phyloP scores from a whole-genome alignment of 1,139 yeast genomes.

The Kazachstania sp. region DNA sequence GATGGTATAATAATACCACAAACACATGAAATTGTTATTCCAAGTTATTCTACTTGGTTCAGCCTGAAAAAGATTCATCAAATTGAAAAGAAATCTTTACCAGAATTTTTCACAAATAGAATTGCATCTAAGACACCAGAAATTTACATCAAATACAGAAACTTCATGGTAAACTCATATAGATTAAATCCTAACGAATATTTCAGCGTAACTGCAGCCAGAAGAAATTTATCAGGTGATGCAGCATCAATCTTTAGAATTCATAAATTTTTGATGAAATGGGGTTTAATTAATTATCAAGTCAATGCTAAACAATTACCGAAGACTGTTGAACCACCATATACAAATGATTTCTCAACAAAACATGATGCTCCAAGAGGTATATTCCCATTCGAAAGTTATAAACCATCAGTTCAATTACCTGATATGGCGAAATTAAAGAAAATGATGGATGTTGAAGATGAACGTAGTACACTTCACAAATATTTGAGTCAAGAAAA shows the following conservation, averaged over 20 bases:
- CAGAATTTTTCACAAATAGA: slow-evolving; percentile 76
- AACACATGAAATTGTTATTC: slow-evolving; percentile 83
- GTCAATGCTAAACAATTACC: slow-evolving; percentile 61
- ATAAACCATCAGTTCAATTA: slow-evolving; percentile 44
- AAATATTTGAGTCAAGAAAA: slow-evolving; percentile 17
- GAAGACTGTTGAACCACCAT: slow-evolving; percentile 61
- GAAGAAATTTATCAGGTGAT: slow-evolving; percentile 93
- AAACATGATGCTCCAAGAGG: slow-evolving; percentile 91
- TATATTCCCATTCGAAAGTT: slow-evolving; percentile 83
- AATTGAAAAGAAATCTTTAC: slow-evolving; percentile 64
- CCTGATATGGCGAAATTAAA: slow-evolving; percentile 52
- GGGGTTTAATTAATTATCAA: slow-evolving; percentile 97
- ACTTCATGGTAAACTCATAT: slow-evolving; percentile 89
- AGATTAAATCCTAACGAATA: slow-evolving; percentile 90
- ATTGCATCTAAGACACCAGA: slow-evolving; percentile 82
- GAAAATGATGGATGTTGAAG: slow-evolving; percentile 36
- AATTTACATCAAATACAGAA: slow-evolving; percentile 78
- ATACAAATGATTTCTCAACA: slow-evolving; percentile 58
- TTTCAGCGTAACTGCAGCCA: slow-evolving; percentile 84
- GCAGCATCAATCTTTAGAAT: slow-evolving; percentile 89
- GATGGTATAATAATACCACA: slow-evolving; percentile 38
- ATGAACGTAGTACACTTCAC: slow-evolving; percentile 18
- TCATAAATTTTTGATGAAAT: slow-evolving; percentile 79
- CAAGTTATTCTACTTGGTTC: slow-evolving; percentile 93
- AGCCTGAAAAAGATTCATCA: slow-evolving; percentile 58